These are phyloP conservation scores for Strobilomyces echinocephalus DNA, from an alignment of 768 basidiomycete genomes.

Conservation along the genomic window DNA sequence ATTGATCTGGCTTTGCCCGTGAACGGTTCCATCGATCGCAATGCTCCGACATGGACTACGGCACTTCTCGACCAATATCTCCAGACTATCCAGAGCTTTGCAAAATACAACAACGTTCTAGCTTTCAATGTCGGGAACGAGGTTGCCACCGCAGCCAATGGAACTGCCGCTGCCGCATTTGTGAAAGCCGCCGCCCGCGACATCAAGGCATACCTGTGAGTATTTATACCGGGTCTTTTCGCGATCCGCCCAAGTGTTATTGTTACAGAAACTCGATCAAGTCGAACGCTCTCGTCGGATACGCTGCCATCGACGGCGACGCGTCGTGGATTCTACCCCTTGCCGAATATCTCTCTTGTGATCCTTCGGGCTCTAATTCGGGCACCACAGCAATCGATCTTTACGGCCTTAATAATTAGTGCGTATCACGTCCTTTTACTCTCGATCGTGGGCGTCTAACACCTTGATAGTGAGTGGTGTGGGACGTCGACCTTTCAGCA, in stretches of 20 bases:
- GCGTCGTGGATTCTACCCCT: slow-evolving; percentile 57
- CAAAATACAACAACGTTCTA: slow-evolving; percentile 83
- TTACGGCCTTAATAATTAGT: slow-evolving; percentile 88
- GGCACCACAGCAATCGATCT: slow-evolving; percentile 70
- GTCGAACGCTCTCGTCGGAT: slow-evolving; percentile 70
- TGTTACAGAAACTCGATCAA: slow-evolving; percentile 52
- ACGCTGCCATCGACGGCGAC: slow-evolving; percentile 78
- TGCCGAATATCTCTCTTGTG: slow-evolving; percentile 79
- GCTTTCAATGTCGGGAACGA: slow-evolving; percentile 93
- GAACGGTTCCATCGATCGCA: slow-evolving; percentile 80
- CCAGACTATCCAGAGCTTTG: slow-evolving; percentile 71
- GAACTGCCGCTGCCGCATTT: slow-evolving; percentile 66
- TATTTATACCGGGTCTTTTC: slow-evolving; percentile 4
- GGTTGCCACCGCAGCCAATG: slow-evolving; percentile 48
- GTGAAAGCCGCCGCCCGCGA: slow-evolving; percentile 92
- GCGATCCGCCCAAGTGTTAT: not conserved
- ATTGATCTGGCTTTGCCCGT: slow-evolving; percentile 82
- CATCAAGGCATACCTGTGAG: slow-evolving; percentile 77
- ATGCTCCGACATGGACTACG: slow-evolving; percentile 71
- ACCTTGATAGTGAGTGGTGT: slow-evolving; percentile 67
- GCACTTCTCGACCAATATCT: slow-evolving; percentile 77
- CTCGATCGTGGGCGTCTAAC: not conserved
- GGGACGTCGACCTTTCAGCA: slow-evolving; percentile 56
- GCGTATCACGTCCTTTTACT: slow-evolving; percentile 25
- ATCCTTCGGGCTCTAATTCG: slow-evolving; percentile 47